These are phyloP conservation scores for Aspergillus bombycis DNA, from an alignment of 2,329 filamentous ascomycete species.

Conservation along the genomic window DNA sequence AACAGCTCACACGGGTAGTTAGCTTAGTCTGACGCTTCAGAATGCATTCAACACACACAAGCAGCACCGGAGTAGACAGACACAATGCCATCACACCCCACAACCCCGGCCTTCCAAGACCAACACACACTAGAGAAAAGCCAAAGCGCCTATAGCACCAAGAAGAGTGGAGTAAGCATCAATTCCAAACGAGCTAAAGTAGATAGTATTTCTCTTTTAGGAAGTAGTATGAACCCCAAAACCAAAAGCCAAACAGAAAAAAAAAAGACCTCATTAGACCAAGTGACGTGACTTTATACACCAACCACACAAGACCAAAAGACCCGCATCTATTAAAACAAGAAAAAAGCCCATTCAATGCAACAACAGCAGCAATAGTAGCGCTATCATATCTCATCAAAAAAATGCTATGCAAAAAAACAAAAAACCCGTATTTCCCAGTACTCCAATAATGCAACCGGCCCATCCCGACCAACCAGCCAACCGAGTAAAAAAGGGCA, in stretches of 20 bases:
- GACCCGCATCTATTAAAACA: not conserved
- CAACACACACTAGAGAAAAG: no score
- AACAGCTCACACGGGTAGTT: no score
- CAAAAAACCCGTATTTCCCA: not conserved
- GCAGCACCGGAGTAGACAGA: no score
- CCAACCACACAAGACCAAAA: not conserved
- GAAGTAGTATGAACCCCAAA: not conserved
- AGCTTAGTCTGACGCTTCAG: no score
- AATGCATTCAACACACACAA: no score
- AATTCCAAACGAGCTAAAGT: not conserved
- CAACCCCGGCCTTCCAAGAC: no score
- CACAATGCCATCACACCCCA: no score
- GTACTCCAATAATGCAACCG: slow-evolving; percentile 18
- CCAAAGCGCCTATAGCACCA: not conserved
- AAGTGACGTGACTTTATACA: not conserved
- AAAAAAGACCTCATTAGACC: not conserved
- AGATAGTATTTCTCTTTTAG: not conserved
- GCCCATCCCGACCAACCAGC: slow-evolving; percentile 4
- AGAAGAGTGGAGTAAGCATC: not conserved
- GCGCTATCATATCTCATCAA: slow-evolving; percentile 6
- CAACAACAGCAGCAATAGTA: slow-evolving; percentile 4
- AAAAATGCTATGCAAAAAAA: not conserved
- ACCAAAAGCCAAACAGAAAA: no score
- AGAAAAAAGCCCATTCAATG: not conserved
- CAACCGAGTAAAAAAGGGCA: not conserved